Evolutionary conservation across 345 rosid species (phyloP).

Genomic region (Eucalyptus rudis): DNA sequence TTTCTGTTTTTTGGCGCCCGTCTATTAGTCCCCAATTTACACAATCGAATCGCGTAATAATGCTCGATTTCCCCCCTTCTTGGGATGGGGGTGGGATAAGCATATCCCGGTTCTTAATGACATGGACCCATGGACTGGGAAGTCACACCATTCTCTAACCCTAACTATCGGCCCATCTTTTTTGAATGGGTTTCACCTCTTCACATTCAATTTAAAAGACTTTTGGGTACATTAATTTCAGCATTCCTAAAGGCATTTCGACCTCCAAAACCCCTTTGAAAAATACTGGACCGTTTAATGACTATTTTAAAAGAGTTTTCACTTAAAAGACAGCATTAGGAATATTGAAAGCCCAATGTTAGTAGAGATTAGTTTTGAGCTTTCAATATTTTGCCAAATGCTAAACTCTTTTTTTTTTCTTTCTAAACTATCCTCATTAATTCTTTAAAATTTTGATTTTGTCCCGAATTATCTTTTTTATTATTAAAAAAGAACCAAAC

Average conservation of each 20-base stretch:
- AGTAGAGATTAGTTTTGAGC: accelerated
- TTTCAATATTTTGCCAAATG: too few species aligned
- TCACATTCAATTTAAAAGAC: not conserved
- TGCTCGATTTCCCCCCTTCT: not conserved
- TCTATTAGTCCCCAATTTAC: not conserved
- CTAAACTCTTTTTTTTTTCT: too few species aligned
- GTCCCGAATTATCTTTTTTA: too few species aligned
- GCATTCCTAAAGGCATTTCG: accelerated
- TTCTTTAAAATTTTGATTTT: too few species aligned
- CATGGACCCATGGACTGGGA: not conserved
- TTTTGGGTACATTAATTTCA: too few species aligned
- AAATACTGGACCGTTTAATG: too few species aligned
- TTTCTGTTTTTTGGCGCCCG: not conserved
- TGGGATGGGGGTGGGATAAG: not conserved
- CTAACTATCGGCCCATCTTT: not conserved
- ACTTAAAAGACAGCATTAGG: too few species aligned
- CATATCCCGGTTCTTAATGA: not conserved
- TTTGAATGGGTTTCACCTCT: not conserved
- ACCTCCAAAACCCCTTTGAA: accelerated
- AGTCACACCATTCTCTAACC: not conserved
- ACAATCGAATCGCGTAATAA: not conserved
- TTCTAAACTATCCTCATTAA: too few species aligned
- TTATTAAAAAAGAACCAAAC: too few species aligned
- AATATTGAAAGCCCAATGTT: too few species aligned
- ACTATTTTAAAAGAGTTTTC: too few species aligned